These are phyloP conservation scores for Vitis hybrid DNA, from an alignment of 177 flowering plant species.

Conservation along the genomic window DNA sequence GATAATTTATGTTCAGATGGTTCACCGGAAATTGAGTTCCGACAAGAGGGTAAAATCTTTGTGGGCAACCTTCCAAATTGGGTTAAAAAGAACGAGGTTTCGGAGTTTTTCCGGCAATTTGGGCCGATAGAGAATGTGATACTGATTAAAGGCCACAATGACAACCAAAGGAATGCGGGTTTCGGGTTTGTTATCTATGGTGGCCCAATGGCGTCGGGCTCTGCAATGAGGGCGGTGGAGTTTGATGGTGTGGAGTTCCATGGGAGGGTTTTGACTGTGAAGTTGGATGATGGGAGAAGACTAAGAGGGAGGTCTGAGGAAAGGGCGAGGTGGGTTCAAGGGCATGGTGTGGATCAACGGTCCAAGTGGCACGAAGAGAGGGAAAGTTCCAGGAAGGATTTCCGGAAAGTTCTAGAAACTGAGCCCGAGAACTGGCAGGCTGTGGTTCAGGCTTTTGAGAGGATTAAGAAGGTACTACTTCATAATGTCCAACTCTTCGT, in stretches of 20 bases:
- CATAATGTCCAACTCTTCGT: background rate
- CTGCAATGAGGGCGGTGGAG: conserved; percentile 84
- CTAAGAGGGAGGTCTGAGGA: conserved; percentile 50
- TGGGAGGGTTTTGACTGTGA: conserved; percentile 86
- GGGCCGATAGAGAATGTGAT: conserved; percentile 83
- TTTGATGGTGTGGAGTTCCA: conserved; percentile 95
- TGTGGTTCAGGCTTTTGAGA: conserved; percentile 75
- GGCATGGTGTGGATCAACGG: conserved; percentile 40
- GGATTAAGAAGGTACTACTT: conserved; percentile 66
- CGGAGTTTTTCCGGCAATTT: conserved; percentile 83
- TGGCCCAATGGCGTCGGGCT: conserved; percentile 54
- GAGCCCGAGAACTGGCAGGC: conserved; percentile 93
- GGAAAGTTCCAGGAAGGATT: conserved; percentile 50
- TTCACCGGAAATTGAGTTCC: conserved; percentile 28
- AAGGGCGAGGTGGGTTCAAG: conserved; percentile 65
- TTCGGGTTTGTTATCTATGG: conserved; percentile 78
- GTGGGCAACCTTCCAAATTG: conserved; percentile 87
- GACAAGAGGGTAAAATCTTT: conserved; percentile 79
- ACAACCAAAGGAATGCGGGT: conserved; percentile 69
- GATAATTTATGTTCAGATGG: background rate
- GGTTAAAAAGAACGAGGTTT: conserved; percentile 70
- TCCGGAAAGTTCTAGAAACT: conserved; percentile 64
- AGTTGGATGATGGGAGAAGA: conserved; percentile 85
- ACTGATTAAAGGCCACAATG: conserved; percentile 71
- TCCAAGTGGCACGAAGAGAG: conserved; percentile 86